Evolutionary conservation across 2,329 filamentous ascomycete species (phyloP).

Genomic region (Exophiala xenobiotica): DNA sequence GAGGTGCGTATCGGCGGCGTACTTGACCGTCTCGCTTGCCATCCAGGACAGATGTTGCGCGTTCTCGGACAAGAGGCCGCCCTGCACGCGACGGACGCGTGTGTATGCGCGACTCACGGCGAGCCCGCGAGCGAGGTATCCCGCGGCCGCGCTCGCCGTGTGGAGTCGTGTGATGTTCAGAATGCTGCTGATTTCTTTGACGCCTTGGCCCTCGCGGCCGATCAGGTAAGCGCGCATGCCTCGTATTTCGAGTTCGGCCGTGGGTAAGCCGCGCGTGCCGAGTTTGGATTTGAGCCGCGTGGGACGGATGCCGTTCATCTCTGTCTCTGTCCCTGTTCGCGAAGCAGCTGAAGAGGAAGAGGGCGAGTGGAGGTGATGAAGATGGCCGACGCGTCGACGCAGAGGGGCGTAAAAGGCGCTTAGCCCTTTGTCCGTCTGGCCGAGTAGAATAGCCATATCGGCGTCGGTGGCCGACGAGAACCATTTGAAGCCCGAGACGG

Average conservation of each 20-base stretch:
- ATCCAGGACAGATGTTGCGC: conserved; percentile 39
- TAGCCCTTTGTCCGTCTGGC: conserved; percentile 56
- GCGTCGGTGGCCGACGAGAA: conserved; percentile 67
- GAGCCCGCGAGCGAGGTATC: conserved; percentile 41
- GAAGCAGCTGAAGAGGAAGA: no score
- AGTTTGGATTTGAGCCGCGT: conserved; percentile 71
- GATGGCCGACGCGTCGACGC: conserved; percentile 24
- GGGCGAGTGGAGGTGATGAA: conserved; percentile 3
- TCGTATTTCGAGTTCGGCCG: conserved; percentile 67
- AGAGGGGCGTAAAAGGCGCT: conserved; percentile 67
- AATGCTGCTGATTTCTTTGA: conserved; percentile 66
- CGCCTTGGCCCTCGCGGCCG: conserved; percentile 64
- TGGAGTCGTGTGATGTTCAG: conserved; percentile 62
- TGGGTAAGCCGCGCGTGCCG: conserved; percentile 68
- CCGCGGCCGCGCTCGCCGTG: conserved; percentile 41
- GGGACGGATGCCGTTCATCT: conserved; percentile 64
- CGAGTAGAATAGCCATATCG: conserved; percentile 64
- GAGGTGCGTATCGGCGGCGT: conserved; percentile 23
- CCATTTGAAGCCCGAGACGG: conserved; percentile 69
- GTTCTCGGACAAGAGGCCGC: conserved; percentile 40
- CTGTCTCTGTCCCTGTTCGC: conserved; percentile 5
- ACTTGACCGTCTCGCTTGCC: conserved; percentile 34
- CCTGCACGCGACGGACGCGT: conserved; percentile 39
- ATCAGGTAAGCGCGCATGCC: conserved; percentile 66
- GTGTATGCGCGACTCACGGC: conserved; percentile 45